Evolutionary conservation across 495 filamentous ascomycete genomes (phyloP).

Genomic region (Parathielavia hyrcaniae): DNA sequence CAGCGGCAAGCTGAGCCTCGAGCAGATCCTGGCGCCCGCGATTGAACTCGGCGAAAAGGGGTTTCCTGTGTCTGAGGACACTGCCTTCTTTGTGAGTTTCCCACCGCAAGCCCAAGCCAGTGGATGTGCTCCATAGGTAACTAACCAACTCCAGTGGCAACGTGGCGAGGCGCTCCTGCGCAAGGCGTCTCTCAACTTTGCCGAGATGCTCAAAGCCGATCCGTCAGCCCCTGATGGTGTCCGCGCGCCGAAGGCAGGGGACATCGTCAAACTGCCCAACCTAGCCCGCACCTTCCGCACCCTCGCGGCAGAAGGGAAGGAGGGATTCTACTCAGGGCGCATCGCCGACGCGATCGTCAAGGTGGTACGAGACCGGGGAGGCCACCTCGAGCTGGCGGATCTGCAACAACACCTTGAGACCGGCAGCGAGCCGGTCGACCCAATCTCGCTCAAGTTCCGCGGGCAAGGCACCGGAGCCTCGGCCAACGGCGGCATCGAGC

Average conservation of each 20-base stretch:
- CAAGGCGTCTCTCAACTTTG: conserved; percentile 70
- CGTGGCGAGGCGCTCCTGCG: conserved; percentile 54
- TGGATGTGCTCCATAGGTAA: not conserved
- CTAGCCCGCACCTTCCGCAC: conserved; percentile 76
- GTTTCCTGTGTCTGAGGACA: conserved; percentile 79
- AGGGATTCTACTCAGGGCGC: conserved; percentile 83
- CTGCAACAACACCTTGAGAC: conserved; percentile 64
- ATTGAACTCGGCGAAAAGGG: conserved; percentile 84
- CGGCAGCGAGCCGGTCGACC: conserved; percentile 71
- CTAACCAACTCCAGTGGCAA: conserved; percentile 54
- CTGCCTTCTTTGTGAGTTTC: conserved; percentile 60
- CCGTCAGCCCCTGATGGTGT: conserved; percentile 54
- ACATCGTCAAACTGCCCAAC: conserved; percentile 79
- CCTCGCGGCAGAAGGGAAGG: conserved; percentile 73
- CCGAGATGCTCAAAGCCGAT: conserved; percentile 77
- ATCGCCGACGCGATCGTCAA: conserved; percentile 75
- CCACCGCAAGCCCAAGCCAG: not conserved
- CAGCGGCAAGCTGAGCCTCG: conserved; percentile 72
- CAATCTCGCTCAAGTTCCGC: conserved; percentile 72
- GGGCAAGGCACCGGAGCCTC: conserved; percentile 51
- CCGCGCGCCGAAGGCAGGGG: conserved; percentile 70
- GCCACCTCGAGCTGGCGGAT: conserved; percentile 72
- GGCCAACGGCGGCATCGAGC: conserved; percentile 44
- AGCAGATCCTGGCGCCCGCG: conserved; percentile 74
- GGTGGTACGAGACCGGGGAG: conserved; percentile 68